Evolutionary conservation across 108 stramenopile genomes (phyloP).

Genomic region (Skeletonema menzelii): DNA sequence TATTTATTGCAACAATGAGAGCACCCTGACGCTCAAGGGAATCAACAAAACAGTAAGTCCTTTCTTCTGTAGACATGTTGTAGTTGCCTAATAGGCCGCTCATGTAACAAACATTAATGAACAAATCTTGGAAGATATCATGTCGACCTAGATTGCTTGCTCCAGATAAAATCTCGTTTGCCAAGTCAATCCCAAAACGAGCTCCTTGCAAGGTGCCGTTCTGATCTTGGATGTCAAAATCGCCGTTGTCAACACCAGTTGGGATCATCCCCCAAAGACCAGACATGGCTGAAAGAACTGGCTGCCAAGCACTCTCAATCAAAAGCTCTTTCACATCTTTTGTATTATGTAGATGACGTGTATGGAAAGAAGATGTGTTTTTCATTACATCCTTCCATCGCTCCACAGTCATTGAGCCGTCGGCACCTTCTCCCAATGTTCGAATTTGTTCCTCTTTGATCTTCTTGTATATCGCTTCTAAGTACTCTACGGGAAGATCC

Average conservation of each 20-base stretch:
- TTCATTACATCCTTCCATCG: conserved; percentile 88
- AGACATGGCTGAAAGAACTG: conserved; percentile 77
- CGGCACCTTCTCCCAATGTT: conserved; percentile 89
- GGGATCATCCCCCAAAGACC: conserved; percentile 72
- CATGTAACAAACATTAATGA: conserved; percentile 62
- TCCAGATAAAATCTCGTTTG: conserved; percentile 71
- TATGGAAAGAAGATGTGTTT: conserved; percentile 9
- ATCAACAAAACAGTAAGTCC: conserved; percentile 53
- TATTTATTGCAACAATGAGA: conserved; percentile 62
- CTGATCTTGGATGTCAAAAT: conserved; percentile 24
- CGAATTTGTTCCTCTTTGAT: conserved; percentile 87
- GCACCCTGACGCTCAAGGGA: conserved; percentile 82
- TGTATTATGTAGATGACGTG: background rate
- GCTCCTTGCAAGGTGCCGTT: conserved; percentile 64
- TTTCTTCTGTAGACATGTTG: conserved; percentile 31
- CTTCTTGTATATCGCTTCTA: conserved; percentile 87
- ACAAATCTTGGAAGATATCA: conserved; percentile 82
- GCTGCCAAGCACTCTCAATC: conserved; percentile 81
- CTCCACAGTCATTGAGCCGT: conserved; percentile 88
- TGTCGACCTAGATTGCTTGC: conserved; percentile 63
- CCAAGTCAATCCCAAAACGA: conserved; percentile 84
- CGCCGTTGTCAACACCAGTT: conserved; percentile 4
- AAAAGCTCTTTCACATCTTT: conserved; percentile 77
- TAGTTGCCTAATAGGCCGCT: conserved; percentile 69
- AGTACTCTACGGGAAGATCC: conserved; percentile 84